Conservation (phyloP, 331 rosid genomes). For the Quercus lobata region DNA sequence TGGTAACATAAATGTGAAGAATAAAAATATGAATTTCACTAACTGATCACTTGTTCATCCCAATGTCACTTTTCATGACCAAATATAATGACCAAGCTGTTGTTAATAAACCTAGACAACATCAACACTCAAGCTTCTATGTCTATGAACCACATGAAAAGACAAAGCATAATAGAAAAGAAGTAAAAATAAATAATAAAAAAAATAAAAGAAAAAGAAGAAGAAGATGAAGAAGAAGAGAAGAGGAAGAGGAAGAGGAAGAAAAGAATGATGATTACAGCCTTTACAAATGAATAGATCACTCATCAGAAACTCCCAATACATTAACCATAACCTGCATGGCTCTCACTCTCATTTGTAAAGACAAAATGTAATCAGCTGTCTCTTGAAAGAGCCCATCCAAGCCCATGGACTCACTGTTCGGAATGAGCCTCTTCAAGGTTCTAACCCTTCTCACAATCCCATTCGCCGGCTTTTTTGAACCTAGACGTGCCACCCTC, state of each 20-base stretch:
- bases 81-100: not conserved
- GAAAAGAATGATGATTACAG: not conserved
- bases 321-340: conserved; percentile 77
- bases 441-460: conserved; percentile 58
- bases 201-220: not conserved
- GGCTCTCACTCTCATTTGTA: conserved; percentile 70
- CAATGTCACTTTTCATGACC: not conserved
- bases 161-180: not conserved
- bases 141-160: conserved; percentile 11
- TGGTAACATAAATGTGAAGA: not conserved
- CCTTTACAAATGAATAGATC: conserved; percentile 4
- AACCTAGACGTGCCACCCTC: conserved; percentile 30
- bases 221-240: not conserved
- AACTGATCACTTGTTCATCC: conserved; percentile 1
- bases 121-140: conserved; percentile 1
- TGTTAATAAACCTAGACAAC: conserved; percentile 1
- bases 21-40: not conserved
- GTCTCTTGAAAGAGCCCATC: conserved; percentile 81
- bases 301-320: conserved; percentile 38
- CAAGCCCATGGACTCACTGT: conserved; percentile 42
- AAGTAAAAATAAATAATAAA: not conserved
- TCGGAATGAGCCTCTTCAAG: conserved; percentile 63
- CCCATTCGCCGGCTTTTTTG: conserved; percentile 25
- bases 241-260: not conserved
- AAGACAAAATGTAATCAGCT: conserved; percentile 65